Conservation (phyloP, 2,329 filamentous ascomycete genomes). For the Trichophyton simii region DNA sequence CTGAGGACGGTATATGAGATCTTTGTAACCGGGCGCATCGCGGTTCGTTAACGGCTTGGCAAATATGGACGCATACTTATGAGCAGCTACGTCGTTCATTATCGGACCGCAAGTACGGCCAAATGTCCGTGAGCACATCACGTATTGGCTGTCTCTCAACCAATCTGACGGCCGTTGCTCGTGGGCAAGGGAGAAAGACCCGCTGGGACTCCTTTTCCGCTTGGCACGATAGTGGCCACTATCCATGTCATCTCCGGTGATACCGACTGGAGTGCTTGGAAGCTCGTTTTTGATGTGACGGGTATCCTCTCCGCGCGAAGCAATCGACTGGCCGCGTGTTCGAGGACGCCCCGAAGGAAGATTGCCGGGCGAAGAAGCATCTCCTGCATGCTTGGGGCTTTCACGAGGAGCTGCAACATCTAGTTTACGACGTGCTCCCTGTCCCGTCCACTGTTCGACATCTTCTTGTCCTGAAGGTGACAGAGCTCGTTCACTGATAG, state of each 20-base stretch:
- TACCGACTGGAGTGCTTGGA: constrained; percentile 25
- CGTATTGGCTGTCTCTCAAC: constrained; percentile 24
- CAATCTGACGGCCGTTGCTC: constrained; percentile 20
- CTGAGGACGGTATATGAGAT: constrained; percentile 60
- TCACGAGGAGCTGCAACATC: background rate
- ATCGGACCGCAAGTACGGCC: constrained; percentile 60
- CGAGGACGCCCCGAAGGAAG: constrained; percentile 24
- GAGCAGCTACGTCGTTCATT: constrained; percentile 62
- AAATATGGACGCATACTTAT: constrained; percentile 69
- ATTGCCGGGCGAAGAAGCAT: constrained; percentile 17
- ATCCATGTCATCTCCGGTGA: constrained; percentile 17
- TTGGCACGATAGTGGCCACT: background rate
- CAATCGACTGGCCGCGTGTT: constrained; percentile 26
- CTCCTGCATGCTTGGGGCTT: background rate
- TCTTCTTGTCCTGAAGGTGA: constrained; percentile 19
- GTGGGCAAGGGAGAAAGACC: background rate
- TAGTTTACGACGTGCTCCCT: background rate
- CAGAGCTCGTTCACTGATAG: constrained; percentile 32
- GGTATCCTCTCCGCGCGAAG: constrained; percentile 22
- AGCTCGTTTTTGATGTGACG: constrained; percentile 23
- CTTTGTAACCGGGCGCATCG: constrained; percentile 63
- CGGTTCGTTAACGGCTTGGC: constrained; percentile 60
- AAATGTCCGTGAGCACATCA: constrained; percentile 35
- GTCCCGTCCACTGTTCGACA: background rate
- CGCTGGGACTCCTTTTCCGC: constrained; percentile 3